These are phyloP conservation scores for Dacryopinax spathularia DNA, from an alignment of 768 basidiomycete species.

Conservation along the genomic window DNA sequence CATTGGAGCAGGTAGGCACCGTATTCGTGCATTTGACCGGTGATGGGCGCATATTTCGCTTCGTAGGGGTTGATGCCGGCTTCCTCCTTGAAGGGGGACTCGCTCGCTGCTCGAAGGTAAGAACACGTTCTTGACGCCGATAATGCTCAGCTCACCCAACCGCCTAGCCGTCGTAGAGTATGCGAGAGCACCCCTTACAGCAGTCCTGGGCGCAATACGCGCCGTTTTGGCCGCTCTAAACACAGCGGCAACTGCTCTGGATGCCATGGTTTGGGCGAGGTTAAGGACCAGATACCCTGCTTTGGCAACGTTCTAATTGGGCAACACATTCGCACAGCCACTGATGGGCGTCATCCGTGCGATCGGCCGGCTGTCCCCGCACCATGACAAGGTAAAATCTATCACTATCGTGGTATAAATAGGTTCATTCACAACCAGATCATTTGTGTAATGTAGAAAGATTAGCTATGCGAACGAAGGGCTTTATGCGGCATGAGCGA, in stretches of 20 bases:
- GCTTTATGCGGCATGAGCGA: conserved; percentile 24
- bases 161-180: not conserved
- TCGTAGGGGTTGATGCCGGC: conserved; percentile 78
- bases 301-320: conserved; percentile 4
- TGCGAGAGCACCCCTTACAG: not conserved
- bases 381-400: too few species aligned
- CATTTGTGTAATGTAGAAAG: not conserved
- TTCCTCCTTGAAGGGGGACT: conserved; percentile 72
- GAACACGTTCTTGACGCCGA: not conserved
- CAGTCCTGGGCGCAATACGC: not conserved
- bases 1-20: conserved; percentile 87
- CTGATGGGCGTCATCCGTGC: not conserved
- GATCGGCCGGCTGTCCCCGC: too few species aligned
- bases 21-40: conserved; percentile 73
- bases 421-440: not conserved
- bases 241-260: not conserved
- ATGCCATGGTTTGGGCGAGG: not conserved
- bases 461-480: not conserved
- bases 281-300: not conserved
- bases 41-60: conserved; percentile 53
- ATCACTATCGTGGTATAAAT: conserved; percentile 2
- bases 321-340: not conserved
- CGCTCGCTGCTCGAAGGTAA: conserved; percentile 5
- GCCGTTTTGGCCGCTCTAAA: not conserved
- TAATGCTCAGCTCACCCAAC: not conserved